Conservation (phyloP, 2,329 filamentous ascomycete genomes). For the Penicillium sp. region DNA sequence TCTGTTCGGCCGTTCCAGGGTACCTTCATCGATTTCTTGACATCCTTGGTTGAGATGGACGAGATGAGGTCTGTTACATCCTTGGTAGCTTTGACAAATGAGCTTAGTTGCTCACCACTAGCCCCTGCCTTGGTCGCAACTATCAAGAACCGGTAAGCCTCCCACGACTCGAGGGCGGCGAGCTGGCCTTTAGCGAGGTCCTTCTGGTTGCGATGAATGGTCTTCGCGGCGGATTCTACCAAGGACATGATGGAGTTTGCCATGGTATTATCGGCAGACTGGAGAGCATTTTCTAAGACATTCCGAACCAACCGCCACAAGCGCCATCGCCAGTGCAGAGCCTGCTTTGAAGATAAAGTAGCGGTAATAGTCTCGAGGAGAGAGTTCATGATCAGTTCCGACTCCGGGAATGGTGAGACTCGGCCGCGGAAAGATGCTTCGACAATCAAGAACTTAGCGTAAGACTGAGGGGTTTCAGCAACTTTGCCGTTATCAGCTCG, state of each 20-base stretch:
- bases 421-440: conserved; percentile 37
- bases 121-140: conserved; percentile 24
- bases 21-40: conserved; percentile 25
- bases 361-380: conserved; percentile 30
- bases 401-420: conserved; percentile 22
- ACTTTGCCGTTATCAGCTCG: conserved; percentile 30
- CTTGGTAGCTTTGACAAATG: conserved; percentile 27
- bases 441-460: conserved; percentile 37
- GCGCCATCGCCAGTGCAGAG: conserved; percentile 42
- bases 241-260: conserved; percentile 24
- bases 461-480: conserved; percentile 29
- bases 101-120: conserved; percentile 22
- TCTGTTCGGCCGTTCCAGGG: conserved; percentile 42
- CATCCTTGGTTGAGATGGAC: conserved; percentile 26
- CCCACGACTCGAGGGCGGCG: conserved; percentile 38
- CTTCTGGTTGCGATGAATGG: conserved; percentile 33
- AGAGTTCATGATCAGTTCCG: conserved; percentile 23
- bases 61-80: conserved; percentile 28
- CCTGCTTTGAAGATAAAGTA: conserved; percentile 34
- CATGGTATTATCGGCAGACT: conserved; percentile 23
- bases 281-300: conserved; percentile 32
- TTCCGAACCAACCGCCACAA: conserved; percentile 41
- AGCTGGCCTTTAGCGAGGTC: conserved; percentile 24
- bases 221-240: conserved; percentile 29
- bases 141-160: conserved; percentile 38